Evolutionary conservation across 805 yeast species (phyloP).

Genomic region (Soucietia sequanensis): DNA sequence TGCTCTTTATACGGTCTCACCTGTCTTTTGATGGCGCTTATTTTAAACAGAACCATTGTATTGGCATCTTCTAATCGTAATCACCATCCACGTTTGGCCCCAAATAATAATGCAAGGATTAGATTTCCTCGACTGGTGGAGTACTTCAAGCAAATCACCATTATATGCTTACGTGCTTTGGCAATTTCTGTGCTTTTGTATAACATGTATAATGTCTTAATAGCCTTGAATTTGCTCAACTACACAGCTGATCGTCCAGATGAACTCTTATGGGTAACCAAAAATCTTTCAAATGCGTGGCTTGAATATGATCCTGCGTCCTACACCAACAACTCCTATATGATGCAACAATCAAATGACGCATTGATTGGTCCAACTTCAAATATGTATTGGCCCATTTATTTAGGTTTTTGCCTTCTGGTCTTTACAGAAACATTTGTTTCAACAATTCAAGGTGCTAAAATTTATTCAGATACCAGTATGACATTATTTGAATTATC

Average conservation of each 20-base stretch:
- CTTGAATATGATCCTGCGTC: background rate
- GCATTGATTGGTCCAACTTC: constrained; percentile 47
- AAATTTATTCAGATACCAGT: constrained; percentile 64
- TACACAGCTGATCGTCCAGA: constrained; percentile 1
- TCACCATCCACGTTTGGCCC: background rate
- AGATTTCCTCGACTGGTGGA: too few relatives aligned
- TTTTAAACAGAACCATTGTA: constrained; percentile 36
- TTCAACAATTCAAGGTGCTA: constrained; percentile 51
- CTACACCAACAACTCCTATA: constrained; percentile 21
- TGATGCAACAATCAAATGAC: constrained; percentile 23
- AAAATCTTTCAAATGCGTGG: background rate
- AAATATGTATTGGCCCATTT: constrained; percentile 56
- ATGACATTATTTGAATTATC: constrained; percentile 75
- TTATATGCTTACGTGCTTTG: constrained; percentile 25
- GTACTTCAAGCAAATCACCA: constrained; percentile 20
- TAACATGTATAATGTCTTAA: constrained; percentile 26
- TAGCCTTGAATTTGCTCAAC: constrained; percentile 25
- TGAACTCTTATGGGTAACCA: constrained; percentile 2
- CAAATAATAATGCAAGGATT: constrained; percentile 8
- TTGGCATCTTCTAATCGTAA: constrained; percentile 35
- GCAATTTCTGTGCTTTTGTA: constrained; percentile 24
- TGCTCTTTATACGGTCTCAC: constrained; percentile 37
- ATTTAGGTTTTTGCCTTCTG: constrained; percentile 55
- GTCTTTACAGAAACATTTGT: constrained; percentile 67
- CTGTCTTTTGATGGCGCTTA: constrained; percentile 37